A percentile compares a stretch with the other conserved stretches of the same genome.
Evolutionary conservation across 2,329 filamentous ascomycete species (phyloP).

Genomic region (Tolypocladium sp.): DNA sequence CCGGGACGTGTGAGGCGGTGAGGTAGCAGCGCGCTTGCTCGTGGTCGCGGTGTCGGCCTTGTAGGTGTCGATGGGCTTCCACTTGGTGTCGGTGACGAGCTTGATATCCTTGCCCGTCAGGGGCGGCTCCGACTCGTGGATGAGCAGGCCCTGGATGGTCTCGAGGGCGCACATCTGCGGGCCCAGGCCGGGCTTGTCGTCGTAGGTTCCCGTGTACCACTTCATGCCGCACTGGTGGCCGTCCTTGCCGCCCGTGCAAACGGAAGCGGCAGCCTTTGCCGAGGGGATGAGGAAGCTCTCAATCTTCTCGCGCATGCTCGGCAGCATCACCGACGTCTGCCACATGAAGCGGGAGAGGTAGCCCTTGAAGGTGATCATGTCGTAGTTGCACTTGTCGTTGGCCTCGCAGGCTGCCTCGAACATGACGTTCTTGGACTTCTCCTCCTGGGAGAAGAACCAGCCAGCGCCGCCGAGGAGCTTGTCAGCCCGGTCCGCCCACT

Average conservation of each 20-base stretch:
- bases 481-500: slow-evolving; percentile 45
- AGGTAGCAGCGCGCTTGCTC: slow-evolving; percentile 1
- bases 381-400: slow-evolving; percentile 45
- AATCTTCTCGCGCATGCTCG: slow-evolving; percentile 40
- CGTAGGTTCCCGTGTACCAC: slow-evolving; percentile 51
- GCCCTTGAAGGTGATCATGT: slow-evolving; percentile 61
- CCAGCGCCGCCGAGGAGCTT: slow-evolving; percentile 41
- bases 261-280: slow-evolving; percentile 43
- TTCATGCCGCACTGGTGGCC: slow-evolving; percentile 49
- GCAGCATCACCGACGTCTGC: slow-evolving; percentile 45
- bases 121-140: slow-evolving; percentile 31
- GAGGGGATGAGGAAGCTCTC: slow-evolving; percentile 38
- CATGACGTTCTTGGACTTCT: slow-evolving; percentile 50
- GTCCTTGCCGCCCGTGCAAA: slow-evolving; percentile 46
- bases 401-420: slow-evolving; percentile 59
- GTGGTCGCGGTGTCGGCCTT: slow-evolving; percentile 1
- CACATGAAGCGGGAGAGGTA: slow-evolving; percentile 58
- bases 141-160: slow-evolving; percentile 50
- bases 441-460: slow-evolving; percentile 44
- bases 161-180: slow-evolving; percentile 59
- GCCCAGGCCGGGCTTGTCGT: slow-evolving; percentile 46
- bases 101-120: slow-evolving; percentile 38
- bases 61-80: slow-evolving; percentile 9
- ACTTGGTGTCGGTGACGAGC: slow-evolving; percentile 24
- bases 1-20: neutral